phyloP scores from a whole-genome alignment of 345 rosid genomes.

The Salix viminalis region DNA sequence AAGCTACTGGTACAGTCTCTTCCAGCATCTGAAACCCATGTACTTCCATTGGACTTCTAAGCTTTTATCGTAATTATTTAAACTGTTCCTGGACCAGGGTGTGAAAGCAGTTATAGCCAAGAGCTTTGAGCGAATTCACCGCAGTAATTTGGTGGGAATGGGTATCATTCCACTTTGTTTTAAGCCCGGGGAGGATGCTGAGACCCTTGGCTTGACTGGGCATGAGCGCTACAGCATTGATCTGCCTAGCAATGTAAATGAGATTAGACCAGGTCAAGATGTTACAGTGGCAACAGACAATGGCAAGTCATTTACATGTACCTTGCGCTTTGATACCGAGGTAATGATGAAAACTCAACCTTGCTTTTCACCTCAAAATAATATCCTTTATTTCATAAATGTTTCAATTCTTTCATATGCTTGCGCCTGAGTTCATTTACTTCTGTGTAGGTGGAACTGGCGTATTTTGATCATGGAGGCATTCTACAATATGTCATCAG shows the following conservation, averaged over 20 bases:
- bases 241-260: conserved; percentile 54
- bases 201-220: conserved; percentile 72
- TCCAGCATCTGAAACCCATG: not conserved
- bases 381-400: not conserved
- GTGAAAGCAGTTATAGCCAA: conserved; percentile 87
- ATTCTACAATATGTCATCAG: conserved; percentile 58
- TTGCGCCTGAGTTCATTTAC: not conserved
- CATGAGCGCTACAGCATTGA: conserved; percentile 66
- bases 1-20: conserved; percentile 59
- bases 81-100: conserved; percentile 46
- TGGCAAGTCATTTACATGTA: conserved; percentile 72
- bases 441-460: conserved; percentile 35
- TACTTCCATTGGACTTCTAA: not conserved
- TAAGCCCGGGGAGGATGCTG: conserved; percentile 83
- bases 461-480: conserved; percentile 58
- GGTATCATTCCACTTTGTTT: conserved; percentile 77
- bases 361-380: not conserved
- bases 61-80: not conserved
- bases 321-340: conserved; percentile 74
- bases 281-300: conserved; percentile 56
- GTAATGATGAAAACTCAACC: conserved; percentile 25
- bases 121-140: conserved; percentile 87
- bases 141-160: conserved; percentile 89
- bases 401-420: not conserved
- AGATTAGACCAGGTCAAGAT: conserved; percentile 86